phyloP scores from a whole-genome alignment of 768 basidiomycete species.

The Agrocybe chaxingu region DNA sequence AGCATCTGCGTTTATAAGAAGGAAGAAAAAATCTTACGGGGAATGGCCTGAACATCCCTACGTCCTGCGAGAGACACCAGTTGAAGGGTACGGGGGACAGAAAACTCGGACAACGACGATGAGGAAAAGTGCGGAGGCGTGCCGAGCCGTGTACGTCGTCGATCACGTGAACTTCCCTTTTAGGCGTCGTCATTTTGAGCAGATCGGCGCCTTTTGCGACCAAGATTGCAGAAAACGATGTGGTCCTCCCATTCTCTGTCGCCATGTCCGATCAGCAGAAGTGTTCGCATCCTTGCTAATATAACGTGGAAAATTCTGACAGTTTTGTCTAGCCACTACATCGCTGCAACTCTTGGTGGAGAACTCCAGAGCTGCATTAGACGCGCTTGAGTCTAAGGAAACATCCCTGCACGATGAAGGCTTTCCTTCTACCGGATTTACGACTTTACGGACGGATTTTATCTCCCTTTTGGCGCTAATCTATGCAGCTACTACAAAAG shows the following conservation, averaged over 20 bases:
- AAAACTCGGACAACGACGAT: not conserved
- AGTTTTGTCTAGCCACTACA: constrained; percentile 20
- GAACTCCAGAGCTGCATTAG: constrained; percentile 36
- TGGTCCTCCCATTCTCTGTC: constrained; percentile 12
- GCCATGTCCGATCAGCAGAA: constrained; percentile 39
- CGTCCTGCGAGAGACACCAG: not conserved
- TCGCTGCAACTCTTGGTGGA: constrained; percentile 31
- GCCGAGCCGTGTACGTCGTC: constrained; percentile 11
- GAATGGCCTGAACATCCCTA: constrained; percentile 25
- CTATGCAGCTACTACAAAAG: constrained; percentile 54
- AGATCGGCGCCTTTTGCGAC: constrained; percentile 3
- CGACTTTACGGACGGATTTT: constrained; percentile 51
- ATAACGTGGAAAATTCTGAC: not conserved
- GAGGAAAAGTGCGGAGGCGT: constrained; percentile 4
- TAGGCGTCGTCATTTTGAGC: not conserved
- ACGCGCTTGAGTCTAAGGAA: constrained; percentile 19
- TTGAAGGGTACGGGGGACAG: constrained; percentile 2
- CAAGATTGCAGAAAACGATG: constrained; percentile 7
- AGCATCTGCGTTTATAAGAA: constrained; percentile 7
- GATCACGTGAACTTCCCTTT: constrained; percentile 14
- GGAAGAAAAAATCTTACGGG: constrained; percentile 16
- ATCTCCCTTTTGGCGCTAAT: constrained; percentile 55
- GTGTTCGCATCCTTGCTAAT: constrained; percentile 20
- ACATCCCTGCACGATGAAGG: constrained; percentile 10
- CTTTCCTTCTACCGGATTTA: constrained; percentile 25